Conservation (phyloP, 768 basidiomycete genomes). For the Neoboletus brunneissimus region DNA sequence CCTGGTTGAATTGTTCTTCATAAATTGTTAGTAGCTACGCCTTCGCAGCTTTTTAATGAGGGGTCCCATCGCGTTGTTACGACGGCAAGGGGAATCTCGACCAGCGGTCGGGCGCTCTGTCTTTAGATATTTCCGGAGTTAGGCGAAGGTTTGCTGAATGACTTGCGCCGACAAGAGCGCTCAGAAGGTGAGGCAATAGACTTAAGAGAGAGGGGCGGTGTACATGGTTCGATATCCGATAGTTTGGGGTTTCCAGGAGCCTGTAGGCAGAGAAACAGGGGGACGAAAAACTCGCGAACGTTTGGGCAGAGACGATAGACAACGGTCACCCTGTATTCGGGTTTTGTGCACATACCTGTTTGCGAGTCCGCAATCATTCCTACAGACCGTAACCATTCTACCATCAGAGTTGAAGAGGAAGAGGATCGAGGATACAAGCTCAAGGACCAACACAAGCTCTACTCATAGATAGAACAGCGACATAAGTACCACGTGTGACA, state of each 20-base stretch:
- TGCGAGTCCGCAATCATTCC: not conserved
- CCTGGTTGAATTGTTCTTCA: conserved; percentile 6
- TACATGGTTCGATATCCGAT: not conserved
- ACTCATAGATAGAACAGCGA: not conserved
- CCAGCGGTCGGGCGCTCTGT: not conserved
- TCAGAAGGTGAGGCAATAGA: not conserved
- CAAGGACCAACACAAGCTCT: not conserved
- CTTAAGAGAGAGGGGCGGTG: not conserved
- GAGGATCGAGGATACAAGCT: not conserved
- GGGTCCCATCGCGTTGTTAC: conserved; percentile 7
- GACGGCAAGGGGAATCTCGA: conserved; percentile 1
- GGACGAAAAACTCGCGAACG: not conserved
- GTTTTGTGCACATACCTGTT: not conserved
- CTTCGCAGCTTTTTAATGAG: conserved; percentile 21
- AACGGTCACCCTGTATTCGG: not conserved
- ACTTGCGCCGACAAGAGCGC: not conserved
- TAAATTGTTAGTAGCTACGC: conserved; percentile 1
- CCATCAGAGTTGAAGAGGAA: not conserved
- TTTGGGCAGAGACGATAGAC: not conserved
- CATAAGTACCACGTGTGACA: not conserved
- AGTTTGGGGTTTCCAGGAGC: not conserved
- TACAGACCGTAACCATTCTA: not conserved
- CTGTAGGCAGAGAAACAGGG: not conserved
- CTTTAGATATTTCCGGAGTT: not conserved
- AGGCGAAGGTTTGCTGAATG: not conserved